phyloP scores from a whole-genome alignment of 805 yeast genomes.

The Ogataea wickerhamii region DNA sequence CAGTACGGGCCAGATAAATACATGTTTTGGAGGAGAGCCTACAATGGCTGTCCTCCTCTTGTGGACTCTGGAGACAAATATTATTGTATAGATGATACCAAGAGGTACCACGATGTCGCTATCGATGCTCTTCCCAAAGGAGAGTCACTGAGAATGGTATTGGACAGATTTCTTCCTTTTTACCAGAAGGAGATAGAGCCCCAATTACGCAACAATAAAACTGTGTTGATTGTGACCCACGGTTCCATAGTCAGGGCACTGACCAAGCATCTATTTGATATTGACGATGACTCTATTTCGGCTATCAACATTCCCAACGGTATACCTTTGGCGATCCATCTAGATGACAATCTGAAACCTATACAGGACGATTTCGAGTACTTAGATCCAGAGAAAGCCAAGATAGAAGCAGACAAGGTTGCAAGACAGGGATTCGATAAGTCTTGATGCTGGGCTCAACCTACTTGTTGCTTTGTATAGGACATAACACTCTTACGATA shows the following conservation, averaged over 20 bases:
- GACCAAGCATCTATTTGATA: constrained; percentile 61
- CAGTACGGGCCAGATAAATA: constrained; percentile 70
- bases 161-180: constrained; percentile 62
- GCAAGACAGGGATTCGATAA: constrained; percentile 64
- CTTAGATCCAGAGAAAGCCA: constrained; percentile 78
- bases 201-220: constrained; percentile 46
- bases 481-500: too few species aligned
- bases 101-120: constrained; percentile 41
- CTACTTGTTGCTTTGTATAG: too few species aligned
- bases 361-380: constrained; percentile 47
- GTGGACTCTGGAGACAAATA: constrained; percentile 37
- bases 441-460: too few species aligned
- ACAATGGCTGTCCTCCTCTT: constrained; percentile 65
- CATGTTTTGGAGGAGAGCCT: constrained; percentile 78
- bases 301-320: constrained; percentile 80
- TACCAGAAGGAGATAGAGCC: constrained; percentile 48
- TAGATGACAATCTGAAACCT: constrained; percentile 41
- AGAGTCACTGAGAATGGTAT: constrained; percentile 72
- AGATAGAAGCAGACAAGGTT: constrained; percentile 73
- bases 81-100: constrained; percentile 33
- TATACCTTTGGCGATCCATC: constrained; percentile 68
- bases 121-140: constrained; percentile 58
- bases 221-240: constrained; percentile 71
- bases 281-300: constrained; percentile 66
- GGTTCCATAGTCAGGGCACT: constrained; percentile 79